Evolutionary conservation across 2,329 filamentous ascomycete species (phyloP).

Genomic region (Clonostachys rhizophaga): DNA sequence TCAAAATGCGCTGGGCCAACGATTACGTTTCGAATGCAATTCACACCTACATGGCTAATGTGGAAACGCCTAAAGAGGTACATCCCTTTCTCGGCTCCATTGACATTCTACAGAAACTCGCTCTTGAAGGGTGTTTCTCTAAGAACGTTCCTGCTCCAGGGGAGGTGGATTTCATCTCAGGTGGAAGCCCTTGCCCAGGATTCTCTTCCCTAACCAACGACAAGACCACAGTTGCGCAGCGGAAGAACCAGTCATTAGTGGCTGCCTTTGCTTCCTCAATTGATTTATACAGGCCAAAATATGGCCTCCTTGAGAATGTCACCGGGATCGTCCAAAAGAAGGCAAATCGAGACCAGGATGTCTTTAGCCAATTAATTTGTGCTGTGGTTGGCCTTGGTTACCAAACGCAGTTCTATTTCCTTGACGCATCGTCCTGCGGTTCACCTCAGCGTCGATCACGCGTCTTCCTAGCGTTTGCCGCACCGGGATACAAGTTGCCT

Average conservation of each 20-base stretch:
- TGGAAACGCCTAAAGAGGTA: constrained; percentile 26
- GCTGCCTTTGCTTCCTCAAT: constrained; percentile 72
- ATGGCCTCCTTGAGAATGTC: constrained; percentile 76
- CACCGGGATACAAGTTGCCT: constrained; percentile 57
- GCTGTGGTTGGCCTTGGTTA: constrained; percentile 73
- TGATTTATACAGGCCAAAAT: constrained; percentile 71
- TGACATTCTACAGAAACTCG: constrained; percentile 57
- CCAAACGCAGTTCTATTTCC: constrained; percentile 61
- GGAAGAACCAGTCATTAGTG: constrained; percentile 71
- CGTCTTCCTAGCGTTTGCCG: constrained; percentile 68
- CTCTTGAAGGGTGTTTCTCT: constrained; percentile 44
- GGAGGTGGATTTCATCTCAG: constrained; percentile 64
- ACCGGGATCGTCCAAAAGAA: constrained; percentile 52
- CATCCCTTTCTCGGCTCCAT: constrained; percentile 67
- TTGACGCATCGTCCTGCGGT: constrained; percentile 67
- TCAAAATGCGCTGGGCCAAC: constrained; percentile 63
- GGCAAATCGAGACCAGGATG: constrained; percentile 47
- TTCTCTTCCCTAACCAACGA: constrained; percentile 63
- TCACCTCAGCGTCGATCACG: constrained; percentile 61
- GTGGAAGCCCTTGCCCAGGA: constrained; percentile 73
- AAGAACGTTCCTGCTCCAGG: constrained; percentile 49
- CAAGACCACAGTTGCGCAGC: constrained; percentile 47
- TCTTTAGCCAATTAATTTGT: constrained; percentile 70
- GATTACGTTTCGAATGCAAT: constrained; percentile 62
- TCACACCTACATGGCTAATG: constrained; percentile 71